Base-by-base conservation (phyloP, 2,329 filamentous ascomycete species). In the Bipolaris cookei region DNA sequence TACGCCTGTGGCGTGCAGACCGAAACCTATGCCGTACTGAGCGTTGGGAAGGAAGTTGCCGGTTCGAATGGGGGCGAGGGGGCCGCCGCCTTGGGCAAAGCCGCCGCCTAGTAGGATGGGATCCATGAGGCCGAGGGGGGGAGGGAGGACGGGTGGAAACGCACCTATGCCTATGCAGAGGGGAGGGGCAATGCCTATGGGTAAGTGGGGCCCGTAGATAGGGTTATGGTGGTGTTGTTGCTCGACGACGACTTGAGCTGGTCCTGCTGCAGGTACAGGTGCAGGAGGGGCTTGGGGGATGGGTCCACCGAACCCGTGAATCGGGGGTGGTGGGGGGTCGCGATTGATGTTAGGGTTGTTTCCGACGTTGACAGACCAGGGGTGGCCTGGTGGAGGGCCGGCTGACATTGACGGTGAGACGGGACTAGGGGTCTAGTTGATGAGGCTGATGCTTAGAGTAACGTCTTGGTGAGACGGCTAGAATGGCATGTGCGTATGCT, bases 301-400 rank as follows among this genome's bases (percentile, higher is more conserved):
- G 1, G 59, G 59, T n/a, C 56, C 53, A 8, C 54, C 52, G 10
- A 42, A 25, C 2, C 57, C 61, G 55, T 65, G 62, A 18, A 69
- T 53, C 5, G 69, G 66, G 4, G 70, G 68, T 10, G 73, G 73
- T 2, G 69, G 69, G 4, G 70, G 65, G 5, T 72, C 69, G 57
- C 67, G 72, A 58, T 71, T 71, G 55, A 76, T 71, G 57, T 72
- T 73, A 14, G 72, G 71, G 55, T 76, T 76, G 54, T 65, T 63
- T 30, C 67, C 66, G n/a, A 75, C 61, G 62, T 75, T 68, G 37
- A 61, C 67, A 53, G 59, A 51, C 66, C 67, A 73, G 35, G 70
- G 63, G 51, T 65, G 54, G 39, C 69, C 69, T 30, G 67, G 52
- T 38, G 69, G 70, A 47, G 67, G 71, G 8, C 66, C 67, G 20